Conservation (phyloP, 1,139 yeast species). For the Entelexis sorbosivorans region DNA sequence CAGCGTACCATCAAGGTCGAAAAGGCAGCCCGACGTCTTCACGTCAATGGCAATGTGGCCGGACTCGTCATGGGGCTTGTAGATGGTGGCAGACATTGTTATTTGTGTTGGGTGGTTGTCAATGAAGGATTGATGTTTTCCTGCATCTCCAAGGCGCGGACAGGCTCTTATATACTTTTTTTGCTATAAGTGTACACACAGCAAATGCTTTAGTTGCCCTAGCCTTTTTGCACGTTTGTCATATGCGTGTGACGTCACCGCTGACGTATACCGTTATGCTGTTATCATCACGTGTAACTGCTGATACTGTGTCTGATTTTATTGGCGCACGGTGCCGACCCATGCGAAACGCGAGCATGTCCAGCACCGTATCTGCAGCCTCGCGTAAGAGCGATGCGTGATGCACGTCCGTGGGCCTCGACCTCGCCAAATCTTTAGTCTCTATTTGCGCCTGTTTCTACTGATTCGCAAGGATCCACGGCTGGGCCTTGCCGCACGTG, state of each 20-base stretch:
- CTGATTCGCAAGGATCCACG: background rate
- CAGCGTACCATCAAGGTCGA: conserved; percentile 79
- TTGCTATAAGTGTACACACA: background rate
- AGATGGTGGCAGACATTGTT: conserved; percentile 13
- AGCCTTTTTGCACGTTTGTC: conserved; percentile 1
- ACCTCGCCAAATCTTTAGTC: background rate
- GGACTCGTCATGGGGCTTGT: conserved; percentile 9
- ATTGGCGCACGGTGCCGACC: background rate
- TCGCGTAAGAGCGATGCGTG: conserved; percentile 1
- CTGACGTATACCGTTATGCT: conserved; percentile 5
- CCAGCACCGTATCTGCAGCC: background rate
- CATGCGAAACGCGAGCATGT: background rate
- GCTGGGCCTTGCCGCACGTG: background rate
- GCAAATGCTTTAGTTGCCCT: background rate
- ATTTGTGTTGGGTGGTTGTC: background rate
- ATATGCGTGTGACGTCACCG: background rate
- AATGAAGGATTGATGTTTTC: background rate
- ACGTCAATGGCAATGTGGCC: conserved; percentile 13
- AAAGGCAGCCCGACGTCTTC: conserved; percentile 36
- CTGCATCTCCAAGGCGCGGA: background rate
- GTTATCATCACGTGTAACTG: conserved; percentile 3
- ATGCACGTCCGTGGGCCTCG: background rate
- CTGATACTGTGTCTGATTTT: background rate
- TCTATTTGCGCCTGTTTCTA: background rate
- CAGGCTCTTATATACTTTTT: background rate